Conservation (phyloP, 208 protist genomes). For the Naegleria gruberi region DNA sequence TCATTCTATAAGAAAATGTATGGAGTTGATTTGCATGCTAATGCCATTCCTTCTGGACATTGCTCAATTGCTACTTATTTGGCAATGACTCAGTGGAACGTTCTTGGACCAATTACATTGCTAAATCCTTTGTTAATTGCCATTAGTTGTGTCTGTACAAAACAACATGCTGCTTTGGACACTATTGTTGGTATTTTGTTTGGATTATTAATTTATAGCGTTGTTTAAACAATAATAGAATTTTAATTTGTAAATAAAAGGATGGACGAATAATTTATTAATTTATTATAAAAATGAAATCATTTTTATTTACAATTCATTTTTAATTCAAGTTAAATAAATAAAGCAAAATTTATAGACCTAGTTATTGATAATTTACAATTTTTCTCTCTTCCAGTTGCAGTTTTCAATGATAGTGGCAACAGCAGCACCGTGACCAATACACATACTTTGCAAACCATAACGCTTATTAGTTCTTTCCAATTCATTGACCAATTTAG, state of each 20-base stretch:
- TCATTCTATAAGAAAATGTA: neutral
- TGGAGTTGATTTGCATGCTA: neutral
- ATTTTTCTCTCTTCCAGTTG: neutral
- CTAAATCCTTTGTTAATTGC: neutral
- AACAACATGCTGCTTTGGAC: neutral
- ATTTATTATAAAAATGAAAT: too few relatives aligned
- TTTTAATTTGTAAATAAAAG: too few relatives aligned
- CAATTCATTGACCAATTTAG: conserved; percentile 12
- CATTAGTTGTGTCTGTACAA: neutral
- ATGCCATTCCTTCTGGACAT: neutral
- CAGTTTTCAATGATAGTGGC: conserved; percentile 25
- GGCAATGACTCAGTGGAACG: neutral
- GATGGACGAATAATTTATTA: too few relatives aligned
- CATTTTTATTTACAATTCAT: too few relatives aligned
- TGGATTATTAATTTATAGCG: neutral
- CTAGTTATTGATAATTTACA: too few relatives aligned
- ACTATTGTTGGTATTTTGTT: neutral
- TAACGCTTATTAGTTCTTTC: conserved; percentile 23
- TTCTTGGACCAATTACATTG: neutral
- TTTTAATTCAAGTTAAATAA: too few relatives aligned
- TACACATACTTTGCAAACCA: conserved; percentile 25
- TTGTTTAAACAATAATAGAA: too few relatives aligned
- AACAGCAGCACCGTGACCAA: conserved; percentile 14
- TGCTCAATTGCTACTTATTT: neutral
- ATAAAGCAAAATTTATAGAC: too few relatives aligned